Conservation (phyloP, 345 rosid species). For the Rhizophora mangle region DNA sequence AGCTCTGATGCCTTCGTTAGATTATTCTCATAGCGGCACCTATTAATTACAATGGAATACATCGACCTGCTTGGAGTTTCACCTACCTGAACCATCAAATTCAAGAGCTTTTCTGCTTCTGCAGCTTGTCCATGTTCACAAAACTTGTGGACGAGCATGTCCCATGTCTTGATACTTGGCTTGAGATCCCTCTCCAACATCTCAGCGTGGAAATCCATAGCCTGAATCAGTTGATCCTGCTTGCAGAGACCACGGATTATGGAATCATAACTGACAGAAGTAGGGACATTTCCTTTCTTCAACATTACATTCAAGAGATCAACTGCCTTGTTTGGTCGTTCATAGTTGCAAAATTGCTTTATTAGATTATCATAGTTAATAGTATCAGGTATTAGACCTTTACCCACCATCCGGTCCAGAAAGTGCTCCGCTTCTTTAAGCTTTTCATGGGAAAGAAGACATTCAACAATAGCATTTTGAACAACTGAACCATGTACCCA, state of each 20-base stretch:
- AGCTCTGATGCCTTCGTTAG: conserved; percentile 54
- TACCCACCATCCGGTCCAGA: conserved; percentile 41
- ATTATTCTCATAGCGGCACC: conserved; percentile 52
- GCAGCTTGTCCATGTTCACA: conserved; percentile 40
- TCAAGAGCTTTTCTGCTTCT: conserved; percentile 56
- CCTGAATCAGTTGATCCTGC: conserved; percentile 38
- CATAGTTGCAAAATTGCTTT: conserved; percentile 44
- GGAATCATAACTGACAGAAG: conserved; percentile 55
- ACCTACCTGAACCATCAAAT: conserved; percentile 40
- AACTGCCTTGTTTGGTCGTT: conserved; percentile 44
- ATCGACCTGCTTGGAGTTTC: conserved; percentile 57
- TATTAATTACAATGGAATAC: conserved; percentile 46
- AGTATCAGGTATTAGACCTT: conserved; percentile 32
- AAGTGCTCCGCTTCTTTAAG: conserved; percentile 53
- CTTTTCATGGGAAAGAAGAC: conserved; percentile 43
- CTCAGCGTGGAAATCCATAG: conserved; percentile 62
- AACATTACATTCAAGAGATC: conserved; percentile 67
- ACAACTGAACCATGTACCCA: conserved; percentile 44
- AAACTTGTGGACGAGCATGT: conserved; percentile 34
- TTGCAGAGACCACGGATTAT: conserved; percentile 43
- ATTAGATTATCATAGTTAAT: conserved; percentile 51
- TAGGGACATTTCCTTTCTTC: conserved; percentile 46
- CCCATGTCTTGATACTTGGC: conserved; percentile 52
- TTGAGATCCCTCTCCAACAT: conserved; percentile 51
- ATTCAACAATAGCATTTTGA: conserved; percentile 45